Evolutionary conservation across 306 rosid genomes (phyloP).

Genomic region (Cucurbita moschata): DNA sequence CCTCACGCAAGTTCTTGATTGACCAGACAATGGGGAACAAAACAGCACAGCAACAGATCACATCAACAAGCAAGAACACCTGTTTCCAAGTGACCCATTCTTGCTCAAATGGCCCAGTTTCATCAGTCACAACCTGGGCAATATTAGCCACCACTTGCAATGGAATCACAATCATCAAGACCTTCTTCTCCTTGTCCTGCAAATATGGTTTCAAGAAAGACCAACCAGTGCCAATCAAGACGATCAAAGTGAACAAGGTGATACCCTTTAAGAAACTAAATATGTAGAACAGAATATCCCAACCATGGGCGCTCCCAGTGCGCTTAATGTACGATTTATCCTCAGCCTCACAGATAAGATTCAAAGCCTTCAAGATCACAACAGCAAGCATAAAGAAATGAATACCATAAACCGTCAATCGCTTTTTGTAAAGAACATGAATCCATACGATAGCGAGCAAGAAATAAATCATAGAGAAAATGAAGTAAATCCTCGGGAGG

Average conservation of each 20-base stretch:
- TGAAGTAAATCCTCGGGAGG: constrained; percentile 64
- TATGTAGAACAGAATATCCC: constrained; percentile 82
- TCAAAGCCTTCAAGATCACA: constrained; percentile 53
- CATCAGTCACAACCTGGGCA: constrained; percentile 78
- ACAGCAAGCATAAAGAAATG: constrained; percentile 93
- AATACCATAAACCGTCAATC: constrained; percentile 62
- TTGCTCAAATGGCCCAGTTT: constrained; percentile 64
- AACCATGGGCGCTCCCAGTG: constrained; percentile 88
- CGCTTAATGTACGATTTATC: constrained; percentile 78
- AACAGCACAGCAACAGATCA: constrained; percentile 85
- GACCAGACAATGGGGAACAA: constrained; percentile 95
- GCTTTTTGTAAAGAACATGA: constrained; percentile 51
- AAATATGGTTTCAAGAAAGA: constrained; percentile 77
- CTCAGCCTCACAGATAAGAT: constrained; percentile 74
- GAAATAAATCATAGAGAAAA: constrained; percentile 44
- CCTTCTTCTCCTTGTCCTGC: constrained; percentile 93
- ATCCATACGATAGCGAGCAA: constrained; percentile 47
- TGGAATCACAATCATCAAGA: constrained; percentile 81
- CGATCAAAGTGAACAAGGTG: constrained; percentile 65
- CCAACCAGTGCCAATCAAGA: constrained; percentile 92
- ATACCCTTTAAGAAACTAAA: constrained; percentile 85
- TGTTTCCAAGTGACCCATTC: constrained; percentile 90
- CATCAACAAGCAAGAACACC: constrained; percentile 79
- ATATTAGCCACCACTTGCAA: constrained; percentile 79
- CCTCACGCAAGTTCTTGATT: constrained; percentile 86